These are phyloP conservation scores for Fusarium nygamai DNA, from an alignment of 2,329 filamentous ascomycete genomes.

Conservation along the genomic window DNA sequence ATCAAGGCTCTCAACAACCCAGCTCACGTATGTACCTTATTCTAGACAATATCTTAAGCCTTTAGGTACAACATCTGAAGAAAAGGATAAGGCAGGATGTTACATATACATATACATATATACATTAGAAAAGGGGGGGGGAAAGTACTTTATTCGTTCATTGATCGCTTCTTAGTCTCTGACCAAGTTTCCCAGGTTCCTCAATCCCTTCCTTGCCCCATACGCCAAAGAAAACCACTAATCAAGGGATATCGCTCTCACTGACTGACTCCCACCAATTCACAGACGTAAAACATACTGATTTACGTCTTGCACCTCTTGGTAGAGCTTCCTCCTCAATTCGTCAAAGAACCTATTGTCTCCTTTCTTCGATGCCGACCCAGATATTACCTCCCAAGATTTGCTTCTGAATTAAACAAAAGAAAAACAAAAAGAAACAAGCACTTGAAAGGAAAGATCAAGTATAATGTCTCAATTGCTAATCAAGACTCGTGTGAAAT, in stretches of 20 bases:
- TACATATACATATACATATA: not conserved
- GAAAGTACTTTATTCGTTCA: slow-evolving; percentile 17
- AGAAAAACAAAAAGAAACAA: not conserved
- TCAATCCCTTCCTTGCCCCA: slow-evolving; percentile 8
- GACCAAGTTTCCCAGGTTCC: not conserved
- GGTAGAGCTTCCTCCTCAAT: not conserved
- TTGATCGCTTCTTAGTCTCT: slow-evolving; percentile 25
- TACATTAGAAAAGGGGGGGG: not conserved
- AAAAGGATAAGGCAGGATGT: not conserved
- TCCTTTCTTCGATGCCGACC: not conserved
- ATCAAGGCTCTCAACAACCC: not conserved
- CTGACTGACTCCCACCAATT: slow-evolving; percentile 7
- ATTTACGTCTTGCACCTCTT: not conserved
- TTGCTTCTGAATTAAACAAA: slow-evolving; percentile 20
- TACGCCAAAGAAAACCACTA: slow-evolving; percentile 29
- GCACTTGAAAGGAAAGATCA: slow-evolving; percentile 8
- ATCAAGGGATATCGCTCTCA: slow-evolving; percentile 31
- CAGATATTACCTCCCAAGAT: slow-evolving; percentile 26
- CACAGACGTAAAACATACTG: not conserved
- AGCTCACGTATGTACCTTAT: not conserved
- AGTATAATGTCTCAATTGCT: not conserved
- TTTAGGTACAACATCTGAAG: not conserved
- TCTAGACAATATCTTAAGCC: not conserved
- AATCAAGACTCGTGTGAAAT: not conserved
- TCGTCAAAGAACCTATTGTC: slow-evolving; percentile 16